Evolutionary conservation across 768 basidiomycete species (phyloP).

Genomic region (Atractiella rhizophila): DNA sequence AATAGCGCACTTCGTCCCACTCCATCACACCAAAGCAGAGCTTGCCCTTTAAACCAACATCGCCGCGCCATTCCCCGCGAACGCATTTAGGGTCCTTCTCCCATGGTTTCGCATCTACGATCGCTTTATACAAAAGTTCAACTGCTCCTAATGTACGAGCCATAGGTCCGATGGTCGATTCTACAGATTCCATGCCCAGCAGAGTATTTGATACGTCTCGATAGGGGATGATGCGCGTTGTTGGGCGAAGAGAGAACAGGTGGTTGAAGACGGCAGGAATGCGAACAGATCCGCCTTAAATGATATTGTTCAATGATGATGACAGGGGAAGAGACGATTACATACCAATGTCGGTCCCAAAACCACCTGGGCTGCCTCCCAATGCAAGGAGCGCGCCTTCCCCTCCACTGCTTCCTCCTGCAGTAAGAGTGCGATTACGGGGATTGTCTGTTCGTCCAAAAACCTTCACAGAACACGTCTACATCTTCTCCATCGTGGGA

Average conservation of each 20-base stretch:
- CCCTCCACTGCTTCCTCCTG: constrained; percentile 63
- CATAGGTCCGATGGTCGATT: constrained; percentile 26
- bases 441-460: constrained; percentile 62
- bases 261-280: constrained; percentile 34
- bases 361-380: constrained; percentile 16
- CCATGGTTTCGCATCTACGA: constrained; percentile 17
- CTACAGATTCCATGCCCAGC: too few species aligned
- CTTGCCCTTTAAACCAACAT: too few species aligned
- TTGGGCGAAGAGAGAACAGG: constrained; percentile 46
- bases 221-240: constrained; percentile 32
- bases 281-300: constrained; percentile 41
- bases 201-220: too few species aligned
- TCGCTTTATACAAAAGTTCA: constrained; percentile 30
- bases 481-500: constrained; percentile 8
- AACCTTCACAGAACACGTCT: constrained; percentile 24
- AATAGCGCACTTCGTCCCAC: too few species aligned
- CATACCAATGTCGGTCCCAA: constrained; percentile 27
- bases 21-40: too few species aligned
- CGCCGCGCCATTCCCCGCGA: too few species aligned
- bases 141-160: constrained; percentile 34
- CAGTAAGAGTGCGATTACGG: constrained; percentile 40
- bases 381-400: constrained; percentile 51
- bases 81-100: too few species aligned
- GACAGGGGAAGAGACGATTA: background rate
- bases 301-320: constrained; percentile 36